These are phyloP conservation scores for Globisporangium recalcitrans DNA, from an alignment of 352 stramenopile genomes.

Conservation along the genomic window DNA sequence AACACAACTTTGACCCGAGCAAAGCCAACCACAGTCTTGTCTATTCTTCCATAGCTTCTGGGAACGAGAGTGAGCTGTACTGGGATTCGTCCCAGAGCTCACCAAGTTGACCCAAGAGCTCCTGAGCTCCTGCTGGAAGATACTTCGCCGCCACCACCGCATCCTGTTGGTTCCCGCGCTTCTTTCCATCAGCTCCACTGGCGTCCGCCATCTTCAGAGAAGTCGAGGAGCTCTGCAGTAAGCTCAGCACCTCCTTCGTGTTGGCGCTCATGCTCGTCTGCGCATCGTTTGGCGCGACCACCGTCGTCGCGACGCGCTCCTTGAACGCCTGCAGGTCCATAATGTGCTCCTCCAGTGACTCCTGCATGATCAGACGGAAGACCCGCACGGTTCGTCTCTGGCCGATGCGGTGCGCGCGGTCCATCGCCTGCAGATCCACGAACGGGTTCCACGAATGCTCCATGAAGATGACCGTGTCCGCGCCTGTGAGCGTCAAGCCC, in stretches of 20 bases:
- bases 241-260: conserved; percentile 55
- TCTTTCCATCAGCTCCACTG: conserved; percentile 1
- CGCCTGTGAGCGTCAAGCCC: conserved; percentile 95
- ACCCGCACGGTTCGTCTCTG: conserved; percentile 69
- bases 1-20: no score
- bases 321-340: conserved; percentile 80
- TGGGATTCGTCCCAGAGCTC: conserved; percentile 81
- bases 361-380: conserved; percentile 73
- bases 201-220: conserved; percentile 32
- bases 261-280: conserved; percentile 56
- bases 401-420: conserved; percentile 75
- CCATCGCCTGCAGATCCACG: conserved; percentile 92
- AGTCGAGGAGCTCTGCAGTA: conserved; percentile 44
- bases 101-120: conserved; percentile 58
- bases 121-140: conserved; percentile 24
- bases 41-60: conserved; percentile 14
- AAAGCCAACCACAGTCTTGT: not conserved
- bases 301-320: conserved; percentile 54
- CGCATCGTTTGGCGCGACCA: conserved; percentile 49
- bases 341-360: conserved; percentile 75
- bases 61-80: conserved; percentile 72
- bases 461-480: conserved; percentile 97
- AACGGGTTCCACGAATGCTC: conserved; percentile 98
- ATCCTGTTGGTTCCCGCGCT: conserved; percentile 2
- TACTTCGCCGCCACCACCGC: conserved; percentile 4